These are phyloP conservation scores for Panicum miliaceum DNA, from an alignment of 176 grass and related monocot species.

Conservation along the genomic window DNA sequence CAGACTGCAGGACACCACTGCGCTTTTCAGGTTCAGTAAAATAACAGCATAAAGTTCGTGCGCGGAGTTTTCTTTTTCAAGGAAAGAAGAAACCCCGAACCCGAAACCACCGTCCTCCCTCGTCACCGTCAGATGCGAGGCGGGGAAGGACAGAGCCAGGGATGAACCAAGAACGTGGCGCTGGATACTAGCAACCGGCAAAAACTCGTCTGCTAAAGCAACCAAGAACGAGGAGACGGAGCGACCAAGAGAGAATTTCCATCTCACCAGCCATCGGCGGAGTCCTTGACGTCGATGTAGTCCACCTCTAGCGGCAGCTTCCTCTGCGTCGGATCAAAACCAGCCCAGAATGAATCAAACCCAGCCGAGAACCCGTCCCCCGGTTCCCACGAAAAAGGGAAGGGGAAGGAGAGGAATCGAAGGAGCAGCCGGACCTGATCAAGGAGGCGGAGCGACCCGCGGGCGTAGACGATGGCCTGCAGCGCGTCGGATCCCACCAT, in stretches of 20 bases:
- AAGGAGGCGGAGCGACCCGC: slow-evolving; percentile 82
- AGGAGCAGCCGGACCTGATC: slow-evolving; percentile 57
- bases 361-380: slow-evolving; percentile 15
- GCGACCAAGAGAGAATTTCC: background rate
- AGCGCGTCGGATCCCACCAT: slow-evolving; percentile 56
- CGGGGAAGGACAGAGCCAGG: background rate
- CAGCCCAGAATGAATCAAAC: background rate
- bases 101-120: background rate
- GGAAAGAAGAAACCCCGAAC: background rate
- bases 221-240: background rate
- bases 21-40: background rate
- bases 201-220: background rate
- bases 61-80: background rate
- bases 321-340: slow-evolving; percentile 49
- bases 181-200: background rate
- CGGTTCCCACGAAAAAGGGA: background rate
- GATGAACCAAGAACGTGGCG: background rate
- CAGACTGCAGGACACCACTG: background rate
- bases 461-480: slow-evolving; percentile 70
- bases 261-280: slow-evolving; percentile 82
- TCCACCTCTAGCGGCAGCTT: slow-evolving; percentile 71
- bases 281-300: slow-evolving; percentile 68
- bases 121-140: background rate
- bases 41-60: background rate
- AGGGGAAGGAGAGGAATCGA: background rate